Base-by-base conservation (phyloP, 768 basidiomycete genomes). In the Naganishia onofrii region DNA sequence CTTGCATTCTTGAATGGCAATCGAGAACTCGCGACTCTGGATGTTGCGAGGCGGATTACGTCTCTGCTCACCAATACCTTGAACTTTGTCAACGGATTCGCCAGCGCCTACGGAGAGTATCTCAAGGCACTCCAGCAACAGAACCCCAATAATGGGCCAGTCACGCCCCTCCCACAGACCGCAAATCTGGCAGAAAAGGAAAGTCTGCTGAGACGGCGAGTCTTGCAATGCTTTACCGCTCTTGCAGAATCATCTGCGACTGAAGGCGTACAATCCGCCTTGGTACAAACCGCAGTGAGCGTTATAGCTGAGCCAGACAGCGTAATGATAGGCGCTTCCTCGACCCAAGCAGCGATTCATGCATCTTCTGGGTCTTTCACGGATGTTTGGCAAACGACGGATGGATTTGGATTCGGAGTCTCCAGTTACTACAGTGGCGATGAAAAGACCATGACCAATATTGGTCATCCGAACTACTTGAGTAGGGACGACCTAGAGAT, bases 321-420 rank as follows among this genome's bases (percentile, higher is more conserved):
- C 77, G 83, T 85, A 0, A 88, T 91, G 0, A 75, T 79, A 28
- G 76, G 76, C 9, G 78, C 78, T 19, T 92, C 91, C 1, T 87
- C 89, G 0, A 86, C 96, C 21, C 95, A 98, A 80, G 93, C 93
- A 0, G 77, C 78, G 23, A 95, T 97, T 72, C 90, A 90, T 0
- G 88, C 91, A 0, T 91, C 88, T 7, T 85, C 90, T 0, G 94
- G 93, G 0, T 84, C 86, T 0, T 94, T 96, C 80, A 88, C 87
- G 2, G 87, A 86, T 17, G 85, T 99, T 15, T 98, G 95, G 95
- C 87, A 89, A 68, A 86, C 87, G 67, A 84, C 85, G 1, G 95
- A 98, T 79, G 91, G 92, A 6, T 95, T 93, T 81, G 94, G 88
- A 0, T 93, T 92, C 81, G 95, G 95, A 0, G 88, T 96, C 1